These are phyloP conservation scores for Asterella californica DNA, from an alignment of 225 moss, liverwort and hornwort genomes.

Conservation along the genomic window DNA sequence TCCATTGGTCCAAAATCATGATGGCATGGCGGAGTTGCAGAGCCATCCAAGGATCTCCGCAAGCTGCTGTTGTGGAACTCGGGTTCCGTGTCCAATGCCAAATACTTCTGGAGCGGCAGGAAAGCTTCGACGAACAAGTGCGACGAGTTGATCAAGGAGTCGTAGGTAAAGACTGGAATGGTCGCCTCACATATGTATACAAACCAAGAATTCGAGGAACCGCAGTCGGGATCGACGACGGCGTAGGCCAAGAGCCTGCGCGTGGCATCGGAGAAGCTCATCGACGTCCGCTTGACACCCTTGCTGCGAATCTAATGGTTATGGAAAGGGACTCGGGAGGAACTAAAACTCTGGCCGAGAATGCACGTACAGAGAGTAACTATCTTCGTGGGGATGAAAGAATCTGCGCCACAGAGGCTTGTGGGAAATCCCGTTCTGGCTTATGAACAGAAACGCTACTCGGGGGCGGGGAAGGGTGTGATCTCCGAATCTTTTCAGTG, in stretches of 20 bases:
- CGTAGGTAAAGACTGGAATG: slow-evolving; percentile 38
- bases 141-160: slow-evolving; percentile 34
- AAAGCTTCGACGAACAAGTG: slow-evolving; percentile 46
- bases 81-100: slow-evolving; percentile 5
- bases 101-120: background rate
- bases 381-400: slow-evolving; percentile 34
- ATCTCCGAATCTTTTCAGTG: background rate
- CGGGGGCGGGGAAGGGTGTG: background rate
- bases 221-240: slow-evolving; percentile 28
- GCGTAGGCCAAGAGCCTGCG: slow-evolving; percentile 35
- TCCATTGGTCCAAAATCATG: slow-evolving; percentile 44
- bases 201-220: slow-evolving; percentile 41
- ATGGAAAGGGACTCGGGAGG: slow-evolving; percentile 31
- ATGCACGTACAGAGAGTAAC: slow-evolving; percentile 45
- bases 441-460: slow-evolving; percentile 44
- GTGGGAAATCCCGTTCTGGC: slow-evolving; percentile 14
- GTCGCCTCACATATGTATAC: slow-evolving; percentile 33
- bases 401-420: slow-evolving; percentile 44
- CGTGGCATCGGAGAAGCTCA: slow-evolving; percentile 28
- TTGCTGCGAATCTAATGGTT: slow-evolving; percentile 32
- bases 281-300: slow-evolving; percentile 17
- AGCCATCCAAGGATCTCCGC: slow-evolving; percentile 59
- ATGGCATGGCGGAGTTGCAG: slow-evolving; percentile 52
- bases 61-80: background rate
- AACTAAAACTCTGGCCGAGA: slow-evolving; percentile 12